Percentiles rank a stretch among this genome's conserved stretches.
These are phyloP conservation scores for Trametes cubensis DNA, from an alignment of 768 basidiomycete genomes.

Conservation along the genomic window DNA sequence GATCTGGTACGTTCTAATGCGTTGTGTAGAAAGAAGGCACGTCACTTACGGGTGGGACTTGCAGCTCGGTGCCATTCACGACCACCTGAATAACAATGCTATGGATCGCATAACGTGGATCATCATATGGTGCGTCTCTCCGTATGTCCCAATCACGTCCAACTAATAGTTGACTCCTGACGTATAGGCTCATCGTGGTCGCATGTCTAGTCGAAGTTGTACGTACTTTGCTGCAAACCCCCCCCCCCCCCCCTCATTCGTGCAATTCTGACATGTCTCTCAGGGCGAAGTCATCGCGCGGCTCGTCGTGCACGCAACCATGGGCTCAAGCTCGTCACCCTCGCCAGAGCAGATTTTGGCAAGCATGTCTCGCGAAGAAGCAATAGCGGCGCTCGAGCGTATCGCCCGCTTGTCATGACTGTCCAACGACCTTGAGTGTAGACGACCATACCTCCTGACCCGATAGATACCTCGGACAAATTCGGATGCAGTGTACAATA, in stretches of 20 bases:
- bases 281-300: slow-evolving; percentile 86
- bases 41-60: background rate
- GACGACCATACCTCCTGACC: too few relatives aligned
- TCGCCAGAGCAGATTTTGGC: slow-evolving; percentile 14
- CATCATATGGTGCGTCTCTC: slow-evolving; percentile 55
- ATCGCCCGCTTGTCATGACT: slow-evolving; percentile 3
- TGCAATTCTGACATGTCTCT: background rate
- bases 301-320: slow-evolving; percentile 65
- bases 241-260: too few relatives aligned
- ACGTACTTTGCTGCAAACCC: slow-evolving; percentile 31
- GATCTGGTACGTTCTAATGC: slow-evolving; percentile 67
- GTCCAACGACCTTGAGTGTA: too few relatives aligned
- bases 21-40: background rate
- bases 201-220: slow-evolving; percentile 89
- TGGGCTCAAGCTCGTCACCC: slow-evolving; percentile 24
- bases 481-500: background rate
- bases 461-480: background rate
- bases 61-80: slow-evolving; percentile 89
- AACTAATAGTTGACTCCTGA: slow-evolving; percentile 3
- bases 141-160: slow-evolving; percentile 45
- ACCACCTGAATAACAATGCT: slow-evolving; percentile 85
- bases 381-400: slow-evolving; percentile 23
- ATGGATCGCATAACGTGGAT: slow-evolving; percentile 92
- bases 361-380: slow-evolving; percentile 24
- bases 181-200: slow-evolving; percentile 79